phyloP scores from a whole-genome alignment of 345 rosid genomes.

The Adansonia digitata region DNA sequence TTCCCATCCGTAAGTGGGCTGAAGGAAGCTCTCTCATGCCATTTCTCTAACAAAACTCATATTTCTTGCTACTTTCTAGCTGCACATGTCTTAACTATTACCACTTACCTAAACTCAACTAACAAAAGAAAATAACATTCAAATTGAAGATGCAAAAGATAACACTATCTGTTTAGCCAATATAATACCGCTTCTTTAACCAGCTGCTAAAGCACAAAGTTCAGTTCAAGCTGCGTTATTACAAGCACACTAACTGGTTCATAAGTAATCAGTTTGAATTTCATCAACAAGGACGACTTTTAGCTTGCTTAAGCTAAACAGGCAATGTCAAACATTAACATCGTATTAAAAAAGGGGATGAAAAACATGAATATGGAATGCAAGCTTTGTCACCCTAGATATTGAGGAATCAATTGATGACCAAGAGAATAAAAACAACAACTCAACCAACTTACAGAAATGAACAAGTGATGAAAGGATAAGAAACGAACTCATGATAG shows the following conservation, averaged over 20 bases:
- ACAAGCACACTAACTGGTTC: not conserved
- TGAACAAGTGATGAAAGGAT: not conserved
- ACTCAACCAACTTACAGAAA: not conserved
- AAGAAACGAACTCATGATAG: not conserved
- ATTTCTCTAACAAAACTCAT: slow-evolving; percentile 16
- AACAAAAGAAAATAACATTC: not conserved
- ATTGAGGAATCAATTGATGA: not conserved
- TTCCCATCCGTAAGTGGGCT: slow-evolving; percentile 66
- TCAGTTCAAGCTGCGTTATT: not conserved
- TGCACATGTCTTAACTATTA: not conserved
- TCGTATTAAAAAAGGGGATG: not conserved
- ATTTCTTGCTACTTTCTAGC: not conserved
- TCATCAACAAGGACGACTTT: not conserved
- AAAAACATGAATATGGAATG: not conserved
- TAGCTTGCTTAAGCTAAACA: not conserved
- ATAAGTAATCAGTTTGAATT: not conserved
- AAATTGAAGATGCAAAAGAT: not conserved
- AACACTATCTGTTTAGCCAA: not conserved
- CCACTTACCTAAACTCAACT: not conserved
- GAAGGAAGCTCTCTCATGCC: slow-evolving; percentile 74
- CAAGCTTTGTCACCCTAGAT: not conserved
- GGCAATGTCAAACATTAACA: too few relatives aligned
- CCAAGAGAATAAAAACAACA: not conserved
- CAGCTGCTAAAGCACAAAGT: not conserved
- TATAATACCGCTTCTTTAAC: not conserved